Base-by-base conservation (phyloP, 164 flowering plant genomes). In the Umbilicus rupestris region DNA sequence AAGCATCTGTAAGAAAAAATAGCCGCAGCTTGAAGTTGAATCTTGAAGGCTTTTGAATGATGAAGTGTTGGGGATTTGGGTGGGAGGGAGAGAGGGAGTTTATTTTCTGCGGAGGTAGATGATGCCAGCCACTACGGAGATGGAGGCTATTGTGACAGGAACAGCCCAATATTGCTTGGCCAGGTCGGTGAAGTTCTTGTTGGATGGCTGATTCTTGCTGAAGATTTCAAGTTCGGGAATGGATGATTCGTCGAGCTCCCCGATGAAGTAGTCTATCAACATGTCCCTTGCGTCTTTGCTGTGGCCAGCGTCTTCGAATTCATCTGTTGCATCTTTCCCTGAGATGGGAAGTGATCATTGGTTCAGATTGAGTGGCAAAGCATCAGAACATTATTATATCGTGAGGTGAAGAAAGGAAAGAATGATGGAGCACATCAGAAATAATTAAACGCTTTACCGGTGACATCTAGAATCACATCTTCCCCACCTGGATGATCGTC, bases 401-500 rank as follows among this genome's bases (percentile, higher is more conserved):
- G 39, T 33, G 28, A 2, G 45, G 15, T 35, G n/a, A 24, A 24
- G 49, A 71, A 37, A 20, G 16, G 29, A 26, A 64, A 24, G 8
- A 22, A 58, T 6, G 35, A 41, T 9, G 22, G 20, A 46, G 31
- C n/a, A 28, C 31, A 44, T 28, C 16, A 22, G 28, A 49, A 35
- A 31, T 11, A 49, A 30, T 19, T 11, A 22, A 11, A 22, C 10
- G 37, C 39, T 30, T 22, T 87, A 87, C 96, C 98, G 49, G 92
- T 84, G 46, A 83, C 82, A 22, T 72, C 75, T 52, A 88, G 78
- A 33, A 90, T 66, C n/a, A 89, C 86, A 67, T 93, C 96, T 66
- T 93, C 97, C 69, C 98, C 98, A 26, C 98, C 98, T 2, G 98
- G 97, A 65, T 93, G 98, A 47, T 90, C 97, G 45, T 93, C 97